Evolutionary conservation across 345 rosid species (phyloP).

Genomic region (Rubroshorea leprosula): DNA sequence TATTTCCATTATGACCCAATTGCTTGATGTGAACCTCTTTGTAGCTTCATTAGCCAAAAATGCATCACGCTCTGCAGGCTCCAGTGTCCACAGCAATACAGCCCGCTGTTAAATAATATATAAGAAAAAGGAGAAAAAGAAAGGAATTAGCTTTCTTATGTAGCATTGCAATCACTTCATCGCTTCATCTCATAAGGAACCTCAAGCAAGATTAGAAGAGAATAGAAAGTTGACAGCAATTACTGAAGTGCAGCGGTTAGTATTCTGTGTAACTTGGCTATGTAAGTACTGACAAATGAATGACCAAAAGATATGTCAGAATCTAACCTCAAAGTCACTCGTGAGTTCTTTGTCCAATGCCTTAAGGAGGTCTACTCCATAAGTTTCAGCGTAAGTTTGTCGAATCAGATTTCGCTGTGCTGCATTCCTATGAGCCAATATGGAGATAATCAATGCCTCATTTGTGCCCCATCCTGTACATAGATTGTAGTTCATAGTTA

Average conservation of each 20-base stretch:
- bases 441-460: conserved; percentile 64
- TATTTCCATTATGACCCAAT: conserved; percentile 65
- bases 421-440: conserved; percentile 78
- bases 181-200: no score
- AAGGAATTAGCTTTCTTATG: conserved; percentile 4
- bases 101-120: conserved; percentile 31
- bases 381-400: conserved; percentile 49
- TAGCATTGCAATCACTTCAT: background rate
- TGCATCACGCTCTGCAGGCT: conserved; percentile 71
- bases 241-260: no score
- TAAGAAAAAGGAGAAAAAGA: conserved; percentile 9
- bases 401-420: conserved; percentile 60
- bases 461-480: conserved; percentile 90
- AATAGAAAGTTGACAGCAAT: no score
- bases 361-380: conserved; percentile 73
- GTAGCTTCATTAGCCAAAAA: conserved; percentile 65
- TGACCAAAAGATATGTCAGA: conserved; percentile 1
- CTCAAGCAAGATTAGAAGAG: background rate
- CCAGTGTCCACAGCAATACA: conserved; percentile 62
- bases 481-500: background rate
- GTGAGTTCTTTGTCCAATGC: conserved; percentile 71
- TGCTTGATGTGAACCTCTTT: conserved; percentile 53
- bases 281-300: background rate
- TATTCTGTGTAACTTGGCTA: no score
- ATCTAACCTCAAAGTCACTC: conserved; percentile 79